Percentiles rank a stretch among this genome's conserved stretches.
Conservation (phyloP, 2,329 filamentous ascomycete species). For the Rhexocercosporidium sp. region DNA sequence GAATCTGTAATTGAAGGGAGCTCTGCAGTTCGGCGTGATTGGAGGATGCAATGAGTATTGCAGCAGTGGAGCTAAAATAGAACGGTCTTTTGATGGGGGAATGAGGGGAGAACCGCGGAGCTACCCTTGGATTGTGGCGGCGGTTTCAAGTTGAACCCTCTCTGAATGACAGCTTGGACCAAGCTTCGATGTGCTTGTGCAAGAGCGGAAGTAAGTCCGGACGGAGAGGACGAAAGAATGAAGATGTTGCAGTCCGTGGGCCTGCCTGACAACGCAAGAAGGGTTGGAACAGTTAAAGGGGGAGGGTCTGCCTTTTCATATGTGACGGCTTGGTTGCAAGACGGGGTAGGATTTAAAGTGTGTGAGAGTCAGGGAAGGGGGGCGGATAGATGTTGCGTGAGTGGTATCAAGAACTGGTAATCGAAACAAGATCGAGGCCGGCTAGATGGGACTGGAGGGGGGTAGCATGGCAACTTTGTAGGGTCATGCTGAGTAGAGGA, state of each 20-base stretch:
- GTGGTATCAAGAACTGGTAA: conserved; percentile 22
- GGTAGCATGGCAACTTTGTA: neutral
- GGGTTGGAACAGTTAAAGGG: neutral
- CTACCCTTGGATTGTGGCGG: conserved; percentile 11
- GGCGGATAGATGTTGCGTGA: conserved; percentile 20
- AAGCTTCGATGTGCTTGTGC: conserved; percentile 4
- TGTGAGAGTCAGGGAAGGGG: conserved; percentile 13
- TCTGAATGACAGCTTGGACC: conserved; percentile 18
- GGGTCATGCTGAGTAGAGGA: neutral
- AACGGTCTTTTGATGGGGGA: conserved; percentile 8
- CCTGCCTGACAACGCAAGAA: neutral
- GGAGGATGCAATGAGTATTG: conserved; percentile 15
- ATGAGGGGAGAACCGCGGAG: neutral
- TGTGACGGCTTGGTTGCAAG: neutral
- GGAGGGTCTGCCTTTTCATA: conserved; percentile 12
- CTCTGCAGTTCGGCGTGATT: neutral
- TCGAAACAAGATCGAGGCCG: conserved; percentile 5
- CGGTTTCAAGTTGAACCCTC: conserved; percentile 29
- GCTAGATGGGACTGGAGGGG: neutral
- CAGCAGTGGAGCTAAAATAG: conserved; percentile 9
- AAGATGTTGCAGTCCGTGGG: neutral
- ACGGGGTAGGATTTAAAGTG: neutral
- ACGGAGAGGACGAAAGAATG: neutral
- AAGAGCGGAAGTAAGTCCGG: neutral
- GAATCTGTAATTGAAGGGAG: conserved; percentile 20